Evolutionary conservation across 495 filamentous ascomycete species (phyloP).

Genomic region (Hypoxylon perforatum): DNA sequence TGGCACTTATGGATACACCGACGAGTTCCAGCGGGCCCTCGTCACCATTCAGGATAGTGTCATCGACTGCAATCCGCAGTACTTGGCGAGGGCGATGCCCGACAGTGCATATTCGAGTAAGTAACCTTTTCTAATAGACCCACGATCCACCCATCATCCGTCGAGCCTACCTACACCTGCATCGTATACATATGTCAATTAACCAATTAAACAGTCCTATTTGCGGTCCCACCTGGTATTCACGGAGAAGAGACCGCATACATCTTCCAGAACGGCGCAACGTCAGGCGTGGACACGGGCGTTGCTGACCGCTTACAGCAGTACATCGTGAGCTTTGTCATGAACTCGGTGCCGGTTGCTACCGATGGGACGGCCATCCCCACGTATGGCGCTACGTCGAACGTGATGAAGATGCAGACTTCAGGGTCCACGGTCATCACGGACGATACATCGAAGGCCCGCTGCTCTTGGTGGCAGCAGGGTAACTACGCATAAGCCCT

Average conservation of each 20-base stretch:
- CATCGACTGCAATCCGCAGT: too few relatives aligned
- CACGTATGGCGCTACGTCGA: background rate
- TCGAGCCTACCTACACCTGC: too few relatives aligned
- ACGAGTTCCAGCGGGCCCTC: too few relatives aligned
- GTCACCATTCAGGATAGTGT: too few relatives aligned
- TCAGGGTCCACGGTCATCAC: background rate
- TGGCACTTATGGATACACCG: too few relatives aligned
- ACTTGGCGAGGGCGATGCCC: too few relatives aligned
- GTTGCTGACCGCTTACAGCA: slow-evolving; percentile 20
- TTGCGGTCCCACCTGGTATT: slow-evolving; percentile 13
- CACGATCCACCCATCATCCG: too few relatives aligned
- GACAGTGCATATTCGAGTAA: too few relatives aligned
- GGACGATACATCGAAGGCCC: slow-evolving; percentile 5
- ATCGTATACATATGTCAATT: too few relatives aligned
- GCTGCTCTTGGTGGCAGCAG: slow-evolving; percentile 14
- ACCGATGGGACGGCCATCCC: slow-evolving; percentile 1
- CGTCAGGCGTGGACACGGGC: background rate
- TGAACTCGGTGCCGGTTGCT: slow-evolving; percentile 2
- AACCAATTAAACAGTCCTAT: too few relatives aligned
- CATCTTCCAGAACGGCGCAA: slow-evolving; percentile 11
- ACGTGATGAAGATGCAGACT: slow-evolving; percentile 1
- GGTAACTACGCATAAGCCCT: too few relatives aligned
- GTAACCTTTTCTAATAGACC: too few relatives aligned
- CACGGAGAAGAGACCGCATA: slow-evolving; percentile 20
- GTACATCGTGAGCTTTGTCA: slow-evolving; percentile 17